Evolutionary conservation across 2,329 filamentous ascomycete species (phyloP).

Genomic region (Diaporthe sp.): DNA sequence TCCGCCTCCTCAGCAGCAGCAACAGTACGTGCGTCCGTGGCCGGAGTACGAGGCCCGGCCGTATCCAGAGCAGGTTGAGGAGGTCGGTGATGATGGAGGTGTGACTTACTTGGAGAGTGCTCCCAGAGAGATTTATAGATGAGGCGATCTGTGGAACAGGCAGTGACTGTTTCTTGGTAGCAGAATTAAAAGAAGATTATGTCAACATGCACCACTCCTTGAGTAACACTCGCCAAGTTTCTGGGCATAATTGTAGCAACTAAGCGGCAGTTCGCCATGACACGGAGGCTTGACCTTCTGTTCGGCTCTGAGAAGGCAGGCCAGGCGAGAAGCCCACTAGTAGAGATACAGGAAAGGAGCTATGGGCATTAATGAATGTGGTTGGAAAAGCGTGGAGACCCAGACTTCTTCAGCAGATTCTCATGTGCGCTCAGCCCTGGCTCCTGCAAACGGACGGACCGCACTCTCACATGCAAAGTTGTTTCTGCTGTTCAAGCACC

Average conservation of each 20-base stretch:
- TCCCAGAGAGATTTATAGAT: slow-evolving; percentile 39
- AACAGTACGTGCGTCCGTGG: slow-evolving; percentile 40
- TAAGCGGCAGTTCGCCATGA: neutral
- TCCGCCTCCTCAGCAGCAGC: slow-evolving; percentile 33
- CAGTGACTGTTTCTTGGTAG: neutral
- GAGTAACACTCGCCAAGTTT: neutral
- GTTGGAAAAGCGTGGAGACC: neutral
- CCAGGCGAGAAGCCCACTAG: neutral
- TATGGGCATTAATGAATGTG: neutral
- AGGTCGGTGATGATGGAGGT: slow-evolving; percentile 51
- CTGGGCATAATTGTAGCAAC: neutral
- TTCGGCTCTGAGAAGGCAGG: neutral
- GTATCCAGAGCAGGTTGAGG: slow-evolving; percentile 29
- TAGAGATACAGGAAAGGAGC: neutral
- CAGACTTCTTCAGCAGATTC: neutral
- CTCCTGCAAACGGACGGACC: slow-evolving; percentile 3
- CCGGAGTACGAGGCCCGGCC: slow-evolving; percentile 38
- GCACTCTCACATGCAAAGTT: slow-evolving; percentile 24
- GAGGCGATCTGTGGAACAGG: neutral
- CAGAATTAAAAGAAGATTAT: neutral
- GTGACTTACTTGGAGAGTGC: slow-evolving; percentile 45
- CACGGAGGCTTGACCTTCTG: neutral
- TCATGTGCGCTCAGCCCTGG: neutral
- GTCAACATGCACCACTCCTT: neutral
- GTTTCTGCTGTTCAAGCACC: neutral